Percentiles rank a stretch among this genome's conserved stretches.
These are phyloP conservation scores for Wickerhamiella vanderwaltii DNA, from an alignment of 805 yeast species.

Conservation along the genomic window DNA sequence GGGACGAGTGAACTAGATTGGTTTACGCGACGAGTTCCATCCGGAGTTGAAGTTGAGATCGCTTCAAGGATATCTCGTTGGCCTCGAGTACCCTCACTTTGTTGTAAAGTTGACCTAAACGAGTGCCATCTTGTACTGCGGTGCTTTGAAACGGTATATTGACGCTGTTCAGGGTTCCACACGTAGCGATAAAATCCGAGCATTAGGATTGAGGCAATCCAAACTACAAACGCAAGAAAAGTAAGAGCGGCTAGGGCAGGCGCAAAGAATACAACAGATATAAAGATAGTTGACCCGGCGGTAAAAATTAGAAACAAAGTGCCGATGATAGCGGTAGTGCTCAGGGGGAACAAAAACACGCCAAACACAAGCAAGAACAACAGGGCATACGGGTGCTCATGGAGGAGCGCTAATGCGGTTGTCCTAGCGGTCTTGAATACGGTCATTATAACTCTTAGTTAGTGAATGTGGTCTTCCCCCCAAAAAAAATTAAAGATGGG, in stretches of 20 bases:
- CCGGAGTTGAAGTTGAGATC: neutral
- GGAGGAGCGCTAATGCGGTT: neutral
- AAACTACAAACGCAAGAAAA: constrained; percentile 9
- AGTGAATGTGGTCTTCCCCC: neutral
- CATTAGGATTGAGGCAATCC: constrained; percentile 10
- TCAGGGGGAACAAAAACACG: constrained; percentile 13
- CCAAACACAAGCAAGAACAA: constrained; percentile 13
- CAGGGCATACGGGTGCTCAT: constrained; percentile 12
- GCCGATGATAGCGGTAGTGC: constrained; percentile 11
- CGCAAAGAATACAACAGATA: constrained; percentile 13
- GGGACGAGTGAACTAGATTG: too few species aligned
- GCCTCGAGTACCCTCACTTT: too few species aligned
- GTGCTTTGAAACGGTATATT: neutral
- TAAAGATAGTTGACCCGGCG: constrained; percentile 9
- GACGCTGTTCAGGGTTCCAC: constrained; percentile 3
- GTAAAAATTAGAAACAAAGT: constrained; percentile 7
- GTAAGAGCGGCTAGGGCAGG: constrained; percentile 14
- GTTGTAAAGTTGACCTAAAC: constrained; percentile 10
- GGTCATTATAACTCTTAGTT: constrained; percentile 1
- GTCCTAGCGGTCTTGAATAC: constrained; percentile 6
- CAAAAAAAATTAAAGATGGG: neutral
- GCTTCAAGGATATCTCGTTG: neutral
- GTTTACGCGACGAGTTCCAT: neutral
- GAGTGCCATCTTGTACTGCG: constrained; percentile 11
- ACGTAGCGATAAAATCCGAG: constrained; percentile 13